phyloP scores from a whole-genome alignment of 108 stramenopile genomes.

The Conticribra guillardii region DNA sequence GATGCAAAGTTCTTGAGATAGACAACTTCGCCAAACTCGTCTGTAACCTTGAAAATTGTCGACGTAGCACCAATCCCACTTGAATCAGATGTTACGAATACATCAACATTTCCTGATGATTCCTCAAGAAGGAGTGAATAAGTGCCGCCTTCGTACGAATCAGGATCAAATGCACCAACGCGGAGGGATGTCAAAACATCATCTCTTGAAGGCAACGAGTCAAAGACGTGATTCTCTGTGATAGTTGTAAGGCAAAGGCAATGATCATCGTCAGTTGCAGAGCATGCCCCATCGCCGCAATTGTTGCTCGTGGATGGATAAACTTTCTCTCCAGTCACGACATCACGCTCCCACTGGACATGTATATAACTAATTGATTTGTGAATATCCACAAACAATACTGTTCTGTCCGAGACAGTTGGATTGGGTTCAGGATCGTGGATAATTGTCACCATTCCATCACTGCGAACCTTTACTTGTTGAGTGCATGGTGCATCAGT shows the following conservation, averaged over 20 bases:
- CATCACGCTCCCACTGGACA: constrained; percentile 37
- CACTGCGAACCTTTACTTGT: too few species aligned
- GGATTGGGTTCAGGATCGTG: constrained; percentile 17
- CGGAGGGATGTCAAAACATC: too few species aligned
- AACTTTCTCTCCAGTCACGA: constrained; percentile 17
- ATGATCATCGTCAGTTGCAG: constrained; percentile 15
- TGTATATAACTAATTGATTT: constrained; percentile 25
- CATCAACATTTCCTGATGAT: too few species aligned
- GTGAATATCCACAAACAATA: constrained; percentile 29
- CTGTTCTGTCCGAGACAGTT: constrained; percentile 1
- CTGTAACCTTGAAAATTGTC: too few species aligned
- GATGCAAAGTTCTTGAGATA: constrained; percentile 38
- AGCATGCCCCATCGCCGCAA: constrained; percentile 40
- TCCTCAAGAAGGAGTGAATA: constrained; percentile 31
- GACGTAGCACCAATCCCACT: constrained; percentile 31
- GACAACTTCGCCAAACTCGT: constrained; percentile 30
- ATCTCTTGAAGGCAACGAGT: too few species aligned
- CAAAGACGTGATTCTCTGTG: too few species aligned
- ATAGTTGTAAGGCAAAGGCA: constrained; percentile 41
- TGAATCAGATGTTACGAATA: too few species aligned
- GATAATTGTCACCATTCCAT: constrained; percentile 46
- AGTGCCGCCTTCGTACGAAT: constrained; percentile 17
- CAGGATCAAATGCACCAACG: constrained; percentile 51
- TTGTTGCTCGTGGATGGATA: constrained; percentile 39
- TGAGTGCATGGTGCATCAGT: too few species aligned